Percentiles rank a stretch among this genome's conserved stretches.
Evolutionary conservation across 306 rosid species (phyloP).

Genomic region (Mimosa bimucronata): DNA sequence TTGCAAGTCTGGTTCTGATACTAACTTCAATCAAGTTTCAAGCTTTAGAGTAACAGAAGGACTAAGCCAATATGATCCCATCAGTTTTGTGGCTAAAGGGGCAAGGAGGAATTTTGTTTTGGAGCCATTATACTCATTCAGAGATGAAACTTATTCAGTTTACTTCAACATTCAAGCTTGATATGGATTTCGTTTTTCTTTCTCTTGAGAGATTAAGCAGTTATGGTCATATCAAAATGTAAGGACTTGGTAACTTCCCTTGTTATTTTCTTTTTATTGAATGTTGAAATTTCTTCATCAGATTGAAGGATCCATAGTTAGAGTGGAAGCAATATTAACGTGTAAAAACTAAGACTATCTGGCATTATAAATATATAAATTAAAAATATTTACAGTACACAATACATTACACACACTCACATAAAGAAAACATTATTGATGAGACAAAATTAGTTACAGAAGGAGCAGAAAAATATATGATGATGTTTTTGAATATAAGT

Average conservation of each 20-base stretch:
- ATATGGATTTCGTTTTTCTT: not conserved
- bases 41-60: not conserved
- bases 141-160: not conserved
- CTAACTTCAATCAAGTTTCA: not conserved
- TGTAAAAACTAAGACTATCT: not conserved
- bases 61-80: not conserved
- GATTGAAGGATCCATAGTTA: not conserved
- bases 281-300: not conserved
- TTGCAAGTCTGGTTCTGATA: not conserved
- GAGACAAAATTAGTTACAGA: not conserved
- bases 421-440: not conserved
- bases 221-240: not conserved
- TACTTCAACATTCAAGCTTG: not conserved
- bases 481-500: not conserved
- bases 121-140: not conserved
- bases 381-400: not conserved
- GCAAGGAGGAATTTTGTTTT: not conserved
- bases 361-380: not conserved
- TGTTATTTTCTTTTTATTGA: not conserved
- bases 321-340: not conserved
- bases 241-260: not conserved
- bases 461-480: not conserved
- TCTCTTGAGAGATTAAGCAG: not conserved
- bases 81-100: constrained; percentile 1
- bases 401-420: not conserved